phyloP scores from a whole-genome alignment of 345 rosid species.

The Triadica sebifera region DNA sequence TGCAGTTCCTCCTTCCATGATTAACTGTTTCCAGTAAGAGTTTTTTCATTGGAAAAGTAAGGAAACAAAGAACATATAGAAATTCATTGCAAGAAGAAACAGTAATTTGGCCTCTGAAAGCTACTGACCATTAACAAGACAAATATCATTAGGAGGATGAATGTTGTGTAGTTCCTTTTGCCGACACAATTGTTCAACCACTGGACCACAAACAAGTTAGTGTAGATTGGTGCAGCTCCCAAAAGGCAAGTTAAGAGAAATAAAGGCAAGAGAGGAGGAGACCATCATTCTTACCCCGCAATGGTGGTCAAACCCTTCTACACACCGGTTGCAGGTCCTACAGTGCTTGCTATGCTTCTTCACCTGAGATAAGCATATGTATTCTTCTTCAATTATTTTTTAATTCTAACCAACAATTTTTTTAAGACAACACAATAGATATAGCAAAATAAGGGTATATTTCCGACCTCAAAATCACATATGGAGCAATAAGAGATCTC shows the following conservation, averaged over 20 bases:
- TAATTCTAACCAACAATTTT: background rate
- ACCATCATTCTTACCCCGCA: slow-evolving; percentile 59
- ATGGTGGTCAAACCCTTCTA: slow-evolving; percentile 98
- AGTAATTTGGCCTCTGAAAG: background rate
- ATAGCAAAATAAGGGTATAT: background rate
- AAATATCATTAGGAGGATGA: slow-evolving; percentile 76
- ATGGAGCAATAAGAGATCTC: slow-evolving; percentile 81
- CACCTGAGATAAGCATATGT: slow-evolving; percentile 43
- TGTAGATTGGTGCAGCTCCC: background rate
- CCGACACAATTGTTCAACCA: slow-evolving; percentile 97
- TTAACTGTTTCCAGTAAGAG: slow-evolving; percentile 47
- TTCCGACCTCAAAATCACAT: slow-evolving; percentile 77
- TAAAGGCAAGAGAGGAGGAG: background rate
- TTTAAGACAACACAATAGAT: background rate
- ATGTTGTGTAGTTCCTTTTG: slow-evolving; percentile 83
- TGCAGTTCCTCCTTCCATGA: slow-evolving; percentile 88
- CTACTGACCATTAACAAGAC: slow-evolving; percentile 82
- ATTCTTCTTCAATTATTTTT: background rate
- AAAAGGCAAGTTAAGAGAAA: background rate
- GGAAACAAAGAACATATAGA: background rate
- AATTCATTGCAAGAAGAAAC: background rate
- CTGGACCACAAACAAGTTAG: slow-evolving; percentile 40
- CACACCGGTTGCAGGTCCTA: slow-evolving; percentile 88
- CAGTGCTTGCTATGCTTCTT: slow-evolving; percentile 95
- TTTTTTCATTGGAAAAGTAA: slow-evolving; percentile 5